Evolutionary conservation across 2,329 filamentous ascomycete genomes (phyloP).

Genomic region (Graphiopsis chlorocephala): DNA sequence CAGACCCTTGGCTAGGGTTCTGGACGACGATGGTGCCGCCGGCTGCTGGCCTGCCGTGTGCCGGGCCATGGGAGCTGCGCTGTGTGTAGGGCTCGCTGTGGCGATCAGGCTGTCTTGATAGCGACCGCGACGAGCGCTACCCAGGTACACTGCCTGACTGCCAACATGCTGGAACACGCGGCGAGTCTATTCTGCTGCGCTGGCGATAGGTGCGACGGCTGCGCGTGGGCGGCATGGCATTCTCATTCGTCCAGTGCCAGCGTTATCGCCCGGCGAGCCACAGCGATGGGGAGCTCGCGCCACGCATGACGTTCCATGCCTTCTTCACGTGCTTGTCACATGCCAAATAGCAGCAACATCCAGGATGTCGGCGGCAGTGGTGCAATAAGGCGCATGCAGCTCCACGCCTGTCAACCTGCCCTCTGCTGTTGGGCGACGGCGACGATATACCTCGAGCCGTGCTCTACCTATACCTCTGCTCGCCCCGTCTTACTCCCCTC

Average conservation of each 20-base stretch:
- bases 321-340: constrained; percentile 2
- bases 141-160: neutral
- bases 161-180: neutral
- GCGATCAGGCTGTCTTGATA: neutral
- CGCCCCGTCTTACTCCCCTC: neutral
- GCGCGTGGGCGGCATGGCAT: neutral
- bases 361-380: neutral
- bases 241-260: neutral
- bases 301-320: neutral
- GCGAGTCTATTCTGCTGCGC: neutral
- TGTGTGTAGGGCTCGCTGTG: neutral
- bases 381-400: constrained; percentile 11
- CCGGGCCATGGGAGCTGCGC: neutral
- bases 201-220: neutral
- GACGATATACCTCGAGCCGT: neutral
- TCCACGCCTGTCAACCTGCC: constrained; percentile 10
- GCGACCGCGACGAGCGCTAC: neutral
- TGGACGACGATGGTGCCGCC: neutral
- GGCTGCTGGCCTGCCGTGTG: constrained; percentile 6
- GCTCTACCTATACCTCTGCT: neutral
- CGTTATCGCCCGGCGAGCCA: neutral
- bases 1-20: neutral
- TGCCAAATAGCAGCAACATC: neutral
- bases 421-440: neutral
- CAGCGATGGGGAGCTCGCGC: neutral